A percentile compares a stretch with the other conserved stretches of the same genome.
Conservation (phyloP, 331 rosid species). For the Erythrophleum ivorense region DNA sequence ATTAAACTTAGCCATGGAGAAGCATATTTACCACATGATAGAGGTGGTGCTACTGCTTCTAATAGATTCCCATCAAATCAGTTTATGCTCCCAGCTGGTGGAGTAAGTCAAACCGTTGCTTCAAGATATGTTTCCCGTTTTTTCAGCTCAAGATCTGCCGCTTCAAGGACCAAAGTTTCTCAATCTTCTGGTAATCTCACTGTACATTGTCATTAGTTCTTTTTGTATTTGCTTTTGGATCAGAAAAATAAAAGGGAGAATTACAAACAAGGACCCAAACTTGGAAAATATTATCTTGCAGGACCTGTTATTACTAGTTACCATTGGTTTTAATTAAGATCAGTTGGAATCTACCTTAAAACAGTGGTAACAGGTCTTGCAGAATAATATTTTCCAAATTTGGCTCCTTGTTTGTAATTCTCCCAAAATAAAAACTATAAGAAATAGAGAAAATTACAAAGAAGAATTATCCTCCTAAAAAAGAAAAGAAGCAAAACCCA, state of each 20-base stretch:
- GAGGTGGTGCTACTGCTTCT: conserved; percentile 77
- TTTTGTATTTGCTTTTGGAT: conserved; percentile 8
- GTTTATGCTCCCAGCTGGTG: conserved; percentile 61
- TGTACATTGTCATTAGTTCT: conserved; percentile 22
- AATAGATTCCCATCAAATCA: conserved; percentile 74
- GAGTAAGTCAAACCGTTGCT: conserved; percentile 69
- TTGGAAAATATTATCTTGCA: too few species aligned
- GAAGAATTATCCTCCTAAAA: not conserved
- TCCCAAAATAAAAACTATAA: too few species aligned
- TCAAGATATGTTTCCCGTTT: conserved; percentile 81
- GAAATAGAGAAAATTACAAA: too few species aligned
- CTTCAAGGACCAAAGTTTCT: conserved; percentile 56
- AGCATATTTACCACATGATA: conserved; percentile 96
- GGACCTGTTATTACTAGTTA: too few species aligned
- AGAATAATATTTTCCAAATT: too few species aligned
- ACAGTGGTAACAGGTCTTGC: too few species aligned
- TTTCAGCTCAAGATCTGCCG: conserved; percentile 69
- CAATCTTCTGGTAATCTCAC: conserved; percentile 68
- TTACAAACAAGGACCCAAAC: not conserved
- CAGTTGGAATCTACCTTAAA: too few species aligned
- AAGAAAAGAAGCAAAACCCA: not conserved
- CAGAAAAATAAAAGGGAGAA: not conserved
- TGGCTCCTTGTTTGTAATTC: too few species aligned
- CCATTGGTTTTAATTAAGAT: too few species aligned
- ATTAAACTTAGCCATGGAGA: conserved; percentile 93